Conservation (phyloP, 106 monocot genomes). For the Platanthera guangdongensis region DNA sequence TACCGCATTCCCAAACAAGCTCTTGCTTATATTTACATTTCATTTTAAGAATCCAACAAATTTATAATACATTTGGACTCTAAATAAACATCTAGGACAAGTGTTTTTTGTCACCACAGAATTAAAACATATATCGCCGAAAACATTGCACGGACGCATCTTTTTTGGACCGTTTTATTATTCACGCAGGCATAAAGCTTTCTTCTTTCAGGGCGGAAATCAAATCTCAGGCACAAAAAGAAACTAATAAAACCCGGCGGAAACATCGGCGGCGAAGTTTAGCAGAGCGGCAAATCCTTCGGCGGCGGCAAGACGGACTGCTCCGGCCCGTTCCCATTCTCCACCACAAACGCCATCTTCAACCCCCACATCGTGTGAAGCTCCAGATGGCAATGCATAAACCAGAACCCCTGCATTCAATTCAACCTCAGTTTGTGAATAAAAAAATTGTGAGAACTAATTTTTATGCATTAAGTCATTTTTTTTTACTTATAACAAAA, state of each 20-base stretch:
- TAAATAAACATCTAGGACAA: background rate
- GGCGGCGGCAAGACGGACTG: slow-evolving; percentile 34
- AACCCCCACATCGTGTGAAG: slow-evolving; percentile 45
- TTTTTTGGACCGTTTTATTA: background rate
- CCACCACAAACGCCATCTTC: slow-evolving; percentile 44
- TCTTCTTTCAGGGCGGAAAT: background rate
- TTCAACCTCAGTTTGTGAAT: too few relatives aligned
- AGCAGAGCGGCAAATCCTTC: slow-evolving; percentile 29
- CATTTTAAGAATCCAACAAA: too few relatives aligned
- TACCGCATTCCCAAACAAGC: too few relatives aligned
- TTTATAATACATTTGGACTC: too few relatives aligned
- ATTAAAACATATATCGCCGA: background rate
- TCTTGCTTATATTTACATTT: too few relatives aligned
- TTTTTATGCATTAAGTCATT: too few relatives aligned
- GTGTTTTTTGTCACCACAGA: background rate
- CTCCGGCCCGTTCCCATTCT: slow-evolving; percentile 26
- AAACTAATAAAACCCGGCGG: background rate
- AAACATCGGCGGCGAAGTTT: background rate
- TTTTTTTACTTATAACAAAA: too few relatives aligned
- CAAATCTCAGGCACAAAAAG: background rate
- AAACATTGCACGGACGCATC: background rate
- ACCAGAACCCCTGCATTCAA: slow-evolving; percentile 19
- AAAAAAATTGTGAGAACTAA: too few relatives aligned
- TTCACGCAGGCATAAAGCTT: background rate
- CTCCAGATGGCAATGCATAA: slow-evolving; percentile 38